Conservation (phyloP, 306 rosid species). For the Arachis stenosperma region DNA sequence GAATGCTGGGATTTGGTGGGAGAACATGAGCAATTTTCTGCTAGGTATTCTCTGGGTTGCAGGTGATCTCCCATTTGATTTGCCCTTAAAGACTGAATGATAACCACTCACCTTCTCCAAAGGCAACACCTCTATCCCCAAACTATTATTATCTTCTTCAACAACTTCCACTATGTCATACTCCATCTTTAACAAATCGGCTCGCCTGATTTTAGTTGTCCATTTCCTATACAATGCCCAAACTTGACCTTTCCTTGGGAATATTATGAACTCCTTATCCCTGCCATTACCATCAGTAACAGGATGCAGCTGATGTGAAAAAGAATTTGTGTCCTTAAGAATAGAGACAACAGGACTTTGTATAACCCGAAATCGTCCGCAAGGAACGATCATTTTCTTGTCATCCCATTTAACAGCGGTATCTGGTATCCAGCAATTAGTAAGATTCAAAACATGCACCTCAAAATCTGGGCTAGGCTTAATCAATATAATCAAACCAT, state of each 20-base stretch:
- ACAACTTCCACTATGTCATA: conserved; percentile 74
- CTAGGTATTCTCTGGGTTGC: conserved; percentile 40
- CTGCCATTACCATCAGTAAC: conserved; percentile 33
- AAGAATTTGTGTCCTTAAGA: conserved; percentile 38
- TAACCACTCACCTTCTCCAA: conserved; percentile 62
- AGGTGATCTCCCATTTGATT: conserved; percentile 32
- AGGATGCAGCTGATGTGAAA: conserved; percentile 68
- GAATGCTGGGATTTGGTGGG: conserved; percentile 81
- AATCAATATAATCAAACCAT: conserved; percentile 58
- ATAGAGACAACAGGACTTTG: conserved; percentile 17
- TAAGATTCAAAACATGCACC: conserved; percentile 61
- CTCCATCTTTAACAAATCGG: conserved; percentile 57
- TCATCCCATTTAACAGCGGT: conserved; percentile 57
- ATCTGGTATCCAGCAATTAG: conserved; percentile 49
- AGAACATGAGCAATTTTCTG: conserved; percentile 68
- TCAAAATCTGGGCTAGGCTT: conserved; percentile 38
- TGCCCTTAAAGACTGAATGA: conserved; percentile 65
- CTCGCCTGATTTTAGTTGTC: conserved; percentile 54
- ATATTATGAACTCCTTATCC: conserved; percentile 47
- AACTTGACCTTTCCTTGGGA: conserved; percentile 73
- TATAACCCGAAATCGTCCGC: conserved; percentile 62
- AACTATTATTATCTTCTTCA: conserved; percentile 30
- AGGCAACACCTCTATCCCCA: conserved; percentile 47
- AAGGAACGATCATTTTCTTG: conserved; percentile 59
- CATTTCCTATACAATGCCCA: conserved; percentile 90